phyloP scores from a whole-genome alignment of 129 eudicot species.

The Chrysanthemum seticuspe region DNA sequence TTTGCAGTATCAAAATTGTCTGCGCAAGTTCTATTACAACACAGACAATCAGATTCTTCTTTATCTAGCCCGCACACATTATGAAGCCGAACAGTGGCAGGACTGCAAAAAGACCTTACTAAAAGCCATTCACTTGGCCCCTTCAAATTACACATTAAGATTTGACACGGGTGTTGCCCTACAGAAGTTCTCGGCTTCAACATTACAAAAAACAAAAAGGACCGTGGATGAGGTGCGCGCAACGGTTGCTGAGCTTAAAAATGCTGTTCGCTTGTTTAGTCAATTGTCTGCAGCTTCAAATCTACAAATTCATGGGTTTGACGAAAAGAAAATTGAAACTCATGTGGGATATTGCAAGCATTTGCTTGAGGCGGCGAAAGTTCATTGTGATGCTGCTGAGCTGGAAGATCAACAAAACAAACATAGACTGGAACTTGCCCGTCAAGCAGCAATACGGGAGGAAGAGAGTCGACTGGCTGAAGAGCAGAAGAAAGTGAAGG shows the following conservation, averaged over 20 bases:
- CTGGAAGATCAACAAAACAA: constrained; percentile 67
- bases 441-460: constrained; percentile 81
- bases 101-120: constrained; percentile 87
- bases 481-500: constrained; percentile 83
- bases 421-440: constrained; percentile 82
- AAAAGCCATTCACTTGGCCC: constrained; percentile 94
- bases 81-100: constrained; percentile 98
- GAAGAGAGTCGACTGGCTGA: constrained; percentile 83
- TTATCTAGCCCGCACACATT: constrained; percentile 89
- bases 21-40: constrained; percentile 79
- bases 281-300: constrained; percentile 76
- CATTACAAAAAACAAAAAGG: constrained; percentile 79
- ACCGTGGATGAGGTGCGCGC: constrained; percentile 95
- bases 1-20: constrained; percentile 92
- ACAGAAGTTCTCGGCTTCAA: constrained; percentile 93
- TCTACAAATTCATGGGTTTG: constrained; percentile 84
- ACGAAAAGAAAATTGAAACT: constrained; percentile 94
- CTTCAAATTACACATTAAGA: constrained; percentile 87
- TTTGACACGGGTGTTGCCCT: constrained; percentile 87
- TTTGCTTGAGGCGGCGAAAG: constrained; percentile 85
- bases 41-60: constrained; percentile 92
- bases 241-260: constrained; percentile 84
- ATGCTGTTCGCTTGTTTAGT: constrained; percentile 85
- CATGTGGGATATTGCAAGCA: constrained; percentile 95
- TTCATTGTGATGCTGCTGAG: constrained; percentile 91